phyloP scores from a whole-genome alignment of 1,139 yeast species.

The Blastobotrys indianensis region DNA sequence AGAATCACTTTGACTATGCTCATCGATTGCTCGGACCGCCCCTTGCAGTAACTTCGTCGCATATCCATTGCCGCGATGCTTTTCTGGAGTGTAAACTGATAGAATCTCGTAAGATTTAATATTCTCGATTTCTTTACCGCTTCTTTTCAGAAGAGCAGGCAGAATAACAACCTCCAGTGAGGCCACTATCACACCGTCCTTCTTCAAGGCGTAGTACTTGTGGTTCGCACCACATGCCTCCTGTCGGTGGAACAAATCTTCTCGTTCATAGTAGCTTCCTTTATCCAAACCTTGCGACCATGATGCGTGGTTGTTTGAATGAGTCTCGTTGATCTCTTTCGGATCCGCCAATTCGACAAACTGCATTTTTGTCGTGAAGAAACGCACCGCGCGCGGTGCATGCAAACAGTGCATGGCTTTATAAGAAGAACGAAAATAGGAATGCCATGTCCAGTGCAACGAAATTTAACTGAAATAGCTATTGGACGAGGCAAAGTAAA shows the following conservation, averaged over 20 bases:
- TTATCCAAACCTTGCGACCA: conserved; percentile 42
- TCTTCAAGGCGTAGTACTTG: conserved; percentile 11
- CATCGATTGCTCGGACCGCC: conserved; percentile 39
- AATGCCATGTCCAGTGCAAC: too few relatives aligned
- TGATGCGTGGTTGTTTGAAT: conserved; percentile 41
- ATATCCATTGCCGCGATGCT: conserved; percentile 58
- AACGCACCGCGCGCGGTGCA: too few relatives aligned
- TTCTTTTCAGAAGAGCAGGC: conserved; percentile 33
- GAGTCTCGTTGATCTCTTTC: conserved; percentile 44
- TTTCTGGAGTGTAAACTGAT: conserved; percentile 57
- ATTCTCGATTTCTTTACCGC: conserved; percentile 22
- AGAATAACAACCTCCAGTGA: conserved; percentile 45
- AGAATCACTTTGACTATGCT: conserved; percentile 24
- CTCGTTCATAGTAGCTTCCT: conserved; percentile 29
- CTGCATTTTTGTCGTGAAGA: background rate
- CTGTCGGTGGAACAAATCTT: conserved; percentile 20
- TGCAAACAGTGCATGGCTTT: too few relatives aligned
- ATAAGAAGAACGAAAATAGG: too few relatives aligned
- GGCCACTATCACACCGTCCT: conserved; percentile 34
- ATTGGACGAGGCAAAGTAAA: too few relatives aligned
- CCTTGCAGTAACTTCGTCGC: conserved; percentile 50
- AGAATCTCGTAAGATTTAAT: conserved; percentile 52
- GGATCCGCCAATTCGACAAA: conserved; percentile 30
- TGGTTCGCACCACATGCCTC: conserved; percentile 26
- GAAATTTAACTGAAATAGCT: too few relatives aligned